Percentiles rank a stretch among this genome's conserved stretches.
phyloP scores from a whole-genome alignment of 208 protist species.

The Sergeia podlipaevii region DNA sequence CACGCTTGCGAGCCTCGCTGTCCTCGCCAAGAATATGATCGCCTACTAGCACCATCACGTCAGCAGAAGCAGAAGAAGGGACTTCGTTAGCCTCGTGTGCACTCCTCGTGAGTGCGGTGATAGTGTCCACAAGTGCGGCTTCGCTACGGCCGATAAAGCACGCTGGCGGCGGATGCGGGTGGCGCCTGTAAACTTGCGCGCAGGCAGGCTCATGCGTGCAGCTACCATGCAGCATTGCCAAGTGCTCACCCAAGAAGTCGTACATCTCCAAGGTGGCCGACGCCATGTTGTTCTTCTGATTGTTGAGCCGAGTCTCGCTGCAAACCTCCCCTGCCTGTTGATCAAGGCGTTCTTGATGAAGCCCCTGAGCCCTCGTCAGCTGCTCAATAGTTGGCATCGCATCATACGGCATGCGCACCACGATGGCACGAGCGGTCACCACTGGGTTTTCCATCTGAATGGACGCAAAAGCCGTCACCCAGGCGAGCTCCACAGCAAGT shows the following conservation, averaged over 20 bases:
- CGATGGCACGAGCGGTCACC: slow-evolving; percentile 22
- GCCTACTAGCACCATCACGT: slow-evolving; percentile 31
- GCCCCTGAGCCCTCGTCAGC: neutral
- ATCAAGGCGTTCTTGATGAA: neutral
- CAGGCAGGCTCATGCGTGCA: slow-evolving; percentile 10
- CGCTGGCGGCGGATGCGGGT: slow-evolving; percentile 8
- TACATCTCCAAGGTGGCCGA: slow-evolving; percentile 24
- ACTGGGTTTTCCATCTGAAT: slow-evolving; percentile 31
- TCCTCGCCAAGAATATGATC: slow-evolving; percentile 19
- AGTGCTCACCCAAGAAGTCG: slow-evolving; percentile 64
- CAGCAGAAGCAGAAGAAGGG: slow-evolving; percentile 1
- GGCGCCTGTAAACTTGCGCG: neutral
- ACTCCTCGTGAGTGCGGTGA: slow-evolving; percentile 3
- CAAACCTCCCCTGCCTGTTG: neutral
- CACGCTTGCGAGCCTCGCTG: neutral
- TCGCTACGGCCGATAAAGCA: slow-evolving; percentile 19
- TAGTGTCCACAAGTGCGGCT: slow-evolving; percentile 8
- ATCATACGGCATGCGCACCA: slow-evolving; percentile 63
- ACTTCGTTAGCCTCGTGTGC: too few relatives aligned
- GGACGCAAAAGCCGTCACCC: slow-evolving; percentile 47
- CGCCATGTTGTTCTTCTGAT: too few relatives aligned
- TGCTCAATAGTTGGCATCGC: slow-evolving; percentile 18
- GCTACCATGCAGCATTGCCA: slow-evolving; percentile 22
- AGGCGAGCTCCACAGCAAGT: slow-evolving; percentile 43
- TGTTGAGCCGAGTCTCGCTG: too few relatives aligned